Base-by-base conservation (phyloP, 164 flowering plant species). In the Santalum album region DNA sequence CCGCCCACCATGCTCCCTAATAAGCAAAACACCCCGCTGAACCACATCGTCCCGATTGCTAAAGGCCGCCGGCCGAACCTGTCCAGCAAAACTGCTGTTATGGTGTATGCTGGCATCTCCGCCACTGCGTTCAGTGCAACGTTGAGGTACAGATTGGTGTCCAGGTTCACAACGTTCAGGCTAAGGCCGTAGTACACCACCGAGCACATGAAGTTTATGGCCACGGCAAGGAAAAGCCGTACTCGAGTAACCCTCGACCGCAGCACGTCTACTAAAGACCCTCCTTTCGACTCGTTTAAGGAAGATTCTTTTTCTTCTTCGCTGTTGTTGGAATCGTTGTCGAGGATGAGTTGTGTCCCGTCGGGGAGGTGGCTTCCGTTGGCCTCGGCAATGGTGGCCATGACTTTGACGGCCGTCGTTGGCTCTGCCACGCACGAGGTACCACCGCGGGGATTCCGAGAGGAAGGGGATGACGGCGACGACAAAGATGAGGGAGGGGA, bases 401-500 rank as follows among this genome's bases (percentile, higher is more conserved):
- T 86, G 19, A 83, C 57, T 18, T 68, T 29, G 4, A 83, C 80
- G 80, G 27, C 96, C 95, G 0, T 72, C 58, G 1, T 68, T 53
- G 10, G 66, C 17, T 34, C 69, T 68, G 1, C 97, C 95, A 0
- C 92, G 77, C 12, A 87, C 77, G 7, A 90, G 78, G 75, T 72
- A 84, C 96, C 98, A 91, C 12, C 95, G 52, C 0, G 98, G 98
- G 26, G 96, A 91, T 59, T 91, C 98, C 0, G 82, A 72, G 49
- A 88, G 25, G 59, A 84, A 88, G 10, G 96, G 98, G 23, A 88
- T 55, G 48, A 81, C 62, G 3, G 57, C 1, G 22, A 82, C 1
- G 1, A 88, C 55, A 65, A 72, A 88, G 39, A 86, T 56, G 22
- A 86, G 27, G 1, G 92, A 81, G 7, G 96, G 96, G 23, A 88